phyloP scores from a whole-genome alignment of 768 basidiomycete genomes.

The Leccinum olivaceopallidum region DNA sequence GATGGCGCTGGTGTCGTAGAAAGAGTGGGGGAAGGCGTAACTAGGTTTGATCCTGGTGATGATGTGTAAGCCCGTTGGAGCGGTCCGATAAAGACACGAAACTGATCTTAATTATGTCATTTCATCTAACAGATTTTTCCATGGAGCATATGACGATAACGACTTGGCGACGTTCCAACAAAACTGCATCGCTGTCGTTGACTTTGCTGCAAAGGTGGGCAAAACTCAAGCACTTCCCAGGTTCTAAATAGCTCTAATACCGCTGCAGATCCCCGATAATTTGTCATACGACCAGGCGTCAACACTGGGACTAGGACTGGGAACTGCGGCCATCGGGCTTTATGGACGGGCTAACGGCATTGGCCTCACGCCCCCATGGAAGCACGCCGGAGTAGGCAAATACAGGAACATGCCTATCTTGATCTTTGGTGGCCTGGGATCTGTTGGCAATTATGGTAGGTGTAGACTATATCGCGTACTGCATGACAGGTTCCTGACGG shows the following conservation, averaged over 20 bases:
- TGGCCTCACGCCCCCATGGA: constrained; percentile 42
- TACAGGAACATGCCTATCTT: constrained; percentile 47
- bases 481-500: constrained; percentile 17
- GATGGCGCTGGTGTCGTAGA: constrained; percentile 55
- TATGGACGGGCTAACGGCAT: constrained; percentile 43
- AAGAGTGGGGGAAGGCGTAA: constrained; percentile 52
- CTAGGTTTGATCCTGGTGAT: constrained; percentile 50
- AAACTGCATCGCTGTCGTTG: constrained; percentile 42
- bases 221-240: background rate
- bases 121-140: constrained; percentile 37
- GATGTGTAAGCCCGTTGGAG: constrained; percentile 42
- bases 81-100: constrained; percentile 8
- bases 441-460: constrained; percentile 52
- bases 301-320: constrained; percentile 49
- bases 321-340: constrained; percentile 50
- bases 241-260: constrained; percentile 11
- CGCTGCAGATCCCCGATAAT: constrained; percentile 45
- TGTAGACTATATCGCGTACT: constrained; percentile 9
- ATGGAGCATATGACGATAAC: constrained; percentile 40
- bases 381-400: constrained; percentile 37
- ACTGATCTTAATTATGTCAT: constrained; percentile 27
- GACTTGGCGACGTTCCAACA: constrained; percentile 45
- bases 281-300: constrained; percentile 50
- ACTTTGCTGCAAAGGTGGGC: constrained; percentile 41
- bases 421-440: constrained; percentile 49